Percentiles rank a stretch among this genome's conserved stretches.
Evolutionary conservation across 371 early-diverging fungal species (phyloP).

Genomic region (Syncephalis plumigaleata): DNA sequence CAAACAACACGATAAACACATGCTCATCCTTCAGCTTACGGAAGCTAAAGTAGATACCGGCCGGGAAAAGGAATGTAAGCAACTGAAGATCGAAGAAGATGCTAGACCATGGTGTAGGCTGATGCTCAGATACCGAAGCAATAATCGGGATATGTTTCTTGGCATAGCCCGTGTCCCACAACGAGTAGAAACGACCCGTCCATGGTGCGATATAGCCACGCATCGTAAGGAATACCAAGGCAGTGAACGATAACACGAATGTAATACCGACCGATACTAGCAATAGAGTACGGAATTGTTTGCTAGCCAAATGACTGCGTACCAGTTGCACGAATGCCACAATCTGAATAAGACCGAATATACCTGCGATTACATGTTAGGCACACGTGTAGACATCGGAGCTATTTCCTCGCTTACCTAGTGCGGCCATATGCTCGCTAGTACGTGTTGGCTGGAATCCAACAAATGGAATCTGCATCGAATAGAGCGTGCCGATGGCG

Average conservation of each 20-base stretch:
- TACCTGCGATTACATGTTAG: conserved; percentile 25
- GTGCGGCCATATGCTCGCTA: conserved; percentile 96
- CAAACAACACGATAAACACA: conserved; percentile 91
- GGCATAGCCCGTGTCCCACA: conserved; percentile 98
- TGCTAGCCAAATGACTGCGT: conserved; percentile 57
- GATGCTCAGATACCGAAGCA: conserved; percentile 98
- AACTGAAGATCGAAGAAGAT: conserved; percentile 96
- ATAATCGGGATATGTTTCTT: conserved; percentile 97
- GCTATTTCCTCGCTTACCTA: conserved; percentile 31
- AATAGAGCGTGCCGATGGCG: conserved; percentile 83
- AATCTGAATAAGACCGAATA: conserved; percentile 86
- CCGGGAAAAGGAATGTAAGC: conserved; percentile 88
- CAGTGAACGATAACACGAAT: conserved; percentile 24
- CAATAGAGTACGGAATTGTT: conserved; percentile 68
- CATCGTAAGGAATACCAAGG: conserved; percentile 32
- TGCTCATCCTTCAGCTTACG: conserved; percentile 81
- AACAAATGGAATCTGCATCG: conserved; percentile 98
- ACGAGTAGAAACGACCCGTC: conserved; percentile 97
- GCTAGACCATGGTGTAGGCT: conserved; percentile 97
- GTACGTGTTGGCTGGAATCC: conserved; percentile 95
- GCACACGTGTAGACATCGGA: neutral
- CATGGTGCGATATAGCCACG: conserved; percentile 89
- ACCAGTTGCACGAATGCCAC: conserved; percentile 75
- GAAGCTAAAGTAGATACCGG: conserved; percentile 93
- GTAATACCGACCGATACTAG: conserved; percentile 42